phyloP scores from a whole-genome alignment of 2,329 filamentous ascomycete genomes.

The Cordyceps militaris region DNA sequence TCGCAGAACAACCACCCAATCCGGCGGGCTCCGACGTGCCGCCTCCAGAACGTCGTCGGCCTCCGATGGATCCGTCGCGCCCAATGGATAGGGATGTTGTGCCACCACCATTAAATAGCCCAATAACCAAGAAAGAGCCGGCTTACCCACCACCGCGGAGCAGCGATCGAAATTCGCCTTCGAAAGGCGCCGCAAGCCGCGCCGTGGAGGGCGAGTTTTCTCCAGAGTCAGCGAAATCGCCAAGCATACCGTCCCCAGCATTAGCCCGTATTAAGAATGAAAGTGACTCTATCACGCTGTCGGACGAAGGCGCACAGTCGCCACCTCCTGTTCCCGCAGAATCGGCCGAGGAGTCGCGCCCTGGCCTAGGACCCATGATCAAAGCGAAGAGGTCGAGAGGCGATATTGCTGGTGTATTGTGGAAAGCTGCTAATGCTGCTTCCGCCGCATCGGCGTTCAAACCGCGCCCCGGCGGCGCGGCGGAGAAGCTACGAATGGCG shows the following conservation, averaged over 20 bases:
- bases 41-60: slow-evolving; percentile 56
- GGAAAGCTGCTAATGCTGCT: slow-evolving; percentile 66
- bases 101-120: slow-evolving; percentile 51
- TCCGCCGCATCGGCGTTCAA: slow-evolving; percentile 58
- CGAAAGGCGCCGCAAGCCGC: slow-evolving; percentile 31
- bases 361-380: slow-evolving; percentile 85
- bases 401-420: slow-evolving; percentile 69
- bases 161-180: slow-evolving; percentile 40
- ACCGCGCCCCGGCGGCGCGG: slow-evolving; percentile 79
- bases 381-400: slow-evolving; percentile 66
- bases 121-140: slow-evolving; percentile 36
- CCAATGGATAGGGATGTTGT: slow-evolving; percentile 50
- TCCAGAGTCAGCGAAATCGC: neutral
- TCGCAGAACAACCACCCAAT: slow-evolving; percentile 6
- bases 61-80: slow-evolving; percentile 56
- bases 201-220: neutral
- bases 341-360: slow-evolving; percentile 42
- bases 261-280: neutral
- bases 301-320: neutral
- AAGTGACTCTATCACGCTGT: neutral
- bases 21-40: slow-evolving; percentile 21
- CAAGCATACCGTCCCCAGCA: neutral
- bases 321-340: neutral
- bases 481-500: slow-evolving; percentile 65
- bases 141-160: slow-evolving; percentile 43